Base-by-base conservation (phyloP, 192 early-diverging fungal genomes). In the Phlyctochytrium bullatum region DNA sequence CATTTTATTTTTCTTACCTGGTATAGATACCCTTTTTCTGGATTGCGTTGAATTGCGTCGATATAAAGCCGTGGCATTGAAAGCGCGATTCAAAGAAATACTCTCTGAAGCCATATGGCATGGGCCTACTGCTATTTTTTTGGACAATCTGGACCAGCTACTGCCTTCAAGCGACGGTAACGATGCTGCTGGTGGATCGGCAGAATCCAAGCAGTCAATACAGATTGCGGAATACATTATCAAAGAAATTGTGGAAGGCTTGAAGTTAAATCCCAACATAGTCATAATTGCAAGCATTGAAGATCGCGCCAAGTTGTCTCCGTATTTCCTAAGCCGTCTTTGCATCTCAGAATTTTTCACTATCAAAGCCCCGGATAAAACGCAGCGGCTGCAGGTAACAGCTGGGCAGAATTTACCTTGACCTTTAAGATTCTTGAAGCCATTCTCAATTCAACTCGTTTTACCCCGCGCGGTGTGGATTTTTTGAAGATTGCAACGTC, bases 131-230 rank as follows among this genome's bases (percentile, higher is more conserved):
- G 74, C 92, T 17, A 54, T 93, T 10, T 75, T 92, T 25, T 82
- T 92, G 51, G 92, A 93, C 59, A 85, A 92, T 62, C 64, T 93
- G 34, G 92, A 93, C 69, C 73, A 82, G 14, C 66, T 93, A 31
- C 80, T 89, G 27, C 89, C 88, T 10, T 86, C 88, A 0, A 88
- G 89, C 65, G 82, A 90, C 23, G 91, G 10, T 20, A 20, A 47
- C 20, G 40, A 47, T 6, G 40, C 20, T 20, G 20, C 40, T 20
- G 40, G 40, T 47, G 40, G 40, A 47, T 6, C 10, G 40, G 40
- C 6, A 47, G n/a, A n/a, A n/a, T n/a, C n/a, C n/a, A n/a, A n/a
- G n/a, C n/a, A n/a, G n/a, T n/a, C n/a, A n/a, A n/a, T n/a, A n/a
- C n/a, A n/a, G n/a, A n/a, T n/a, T n/a, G n/a, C n/a, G n/a, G n/a